Conservation (phyloP, 352 stramenopile species). For the Phytophthora fragariaefolia region DNA sequence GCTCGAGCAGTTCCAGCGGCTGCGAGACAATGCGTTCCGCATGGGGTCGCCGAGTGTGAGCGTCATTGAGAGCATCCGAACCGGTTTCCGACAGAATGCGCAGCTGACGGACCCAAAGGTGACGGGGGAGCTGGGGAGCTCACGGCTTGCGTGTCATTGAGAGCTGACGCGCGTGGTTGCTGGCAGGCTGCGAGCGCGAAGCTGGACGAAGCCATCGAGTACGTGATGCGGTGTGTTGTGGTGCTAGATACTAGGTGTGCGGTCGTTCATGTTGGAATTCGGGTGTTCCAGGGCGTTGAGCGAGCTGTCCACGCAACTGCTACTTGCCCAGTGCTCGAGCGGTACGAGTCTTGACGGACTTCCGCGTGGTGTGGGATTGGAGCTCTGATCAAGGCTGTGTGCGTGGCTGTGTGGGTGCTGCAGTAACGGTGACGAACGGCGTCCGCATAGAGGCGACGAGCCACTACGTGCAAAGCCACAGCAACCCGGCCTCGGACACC, state of each 20-base stretch:
- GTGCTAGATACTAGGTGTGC: not conserved
- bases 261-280: slow-evolving; percentile 10
- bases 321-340: slow-evolving; percentile 76
- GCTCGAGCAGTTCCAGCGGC: slow-evolving; percentile 51
- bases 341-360: slow-evolving; percentile 37
- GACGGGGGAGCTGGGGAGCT: not conserved
- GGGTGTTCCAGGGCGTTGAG: slow-evolving; percentile 49
- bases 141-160: not conserved
- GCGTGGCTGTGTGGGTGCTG: slow-evolving; percentile 6
- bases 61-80: slow-evolving; percentile 45
- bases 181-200: slow-evolving; percentile 49
- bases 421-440: slow-evolving; percentile 73
- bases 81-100: slow-evolving; percentile 54
- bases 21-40: slow-evolving; percentile 49
- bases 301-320: slow-evolving; percentile 69
- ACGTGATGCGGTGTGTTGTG: slow-evolving; percentile 3
- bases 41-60: slow-evolving; percentile 37
- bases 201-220: slow-evolving; percentile 78
- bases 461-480: slow-evolving; percentile 67
- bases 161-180: slow-evolving; percentile 6
- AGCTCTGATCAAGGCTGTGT: not conserved
- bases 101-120: slow-evolving; percentile 50
- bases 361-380: not conserved
- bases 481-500: slow-evolving; percentile 50
- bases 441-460: slow-evolving; percentile 79